Evolutionary conservation across 208 protist species (phyloP), one percentile per base, ranked within the genome.

Genomic region (Crithidia fasciculata): DNA sequence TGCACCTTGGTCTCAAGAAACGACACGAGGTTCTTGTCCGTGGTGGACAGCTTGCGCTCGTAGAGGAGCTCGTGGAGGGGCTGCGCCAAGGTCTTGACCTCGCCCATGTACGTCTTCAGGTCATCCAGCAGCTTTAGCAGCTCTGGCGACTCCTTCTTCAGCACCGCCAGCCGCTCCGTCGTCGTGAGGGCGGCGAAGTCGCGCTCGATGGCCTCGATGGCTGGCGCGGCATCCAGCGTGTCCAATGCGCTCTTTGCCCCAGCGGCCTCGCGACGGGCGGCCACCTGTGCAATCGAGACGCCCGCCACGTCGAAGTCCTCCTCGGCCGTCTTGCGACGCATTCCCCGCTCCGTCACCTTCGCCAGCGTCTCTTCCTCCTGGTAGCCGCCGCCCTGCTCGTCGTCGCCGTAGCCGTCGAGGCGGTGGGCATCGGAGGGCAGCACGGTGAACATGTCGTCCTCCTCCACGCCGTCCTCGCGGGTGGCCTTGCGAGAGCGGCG

Each of bases 1-100:
- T 98, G 92, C 58, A 95, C 86, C 71, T 96, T 96, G n/a, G 86
- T 96, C 61, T 96, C 90, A 9, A 97, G 78, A 67, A 95, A 97
- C 3, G 87, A 85, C 12, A 95, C 85, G 47, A 98, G 85, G 69
- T 96, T 88, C 54, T 88, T 87, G 47, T 94, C 83, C 2, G 83
- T 76, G 10, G 83, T 81, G 40, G 89, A 86, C 7, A 95, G 68
- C 53, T 91, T 90, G 61, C 89, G 87, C 59, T 89, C 82, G 72
- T 94, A 90, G 15, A 98, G 76, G 58, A 96, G 84, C 59, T 93
- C 86, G 28, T 95, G 81, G 18, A 97, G 76, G 28, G 92, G 92
- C 73, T 92, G 82, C 15, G 92, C 84, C 16, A 96, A 86, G 62
- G 79, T 74, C 81, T 93, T 94, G n/a, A 97, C 92, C 72, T 97